Percentiles rank a stretch among this genome's conserved stretches.
Evolutionary conservation across 805 yeast genomes (phyloP).

Genomic region (Ogataea corticis): DNA sequence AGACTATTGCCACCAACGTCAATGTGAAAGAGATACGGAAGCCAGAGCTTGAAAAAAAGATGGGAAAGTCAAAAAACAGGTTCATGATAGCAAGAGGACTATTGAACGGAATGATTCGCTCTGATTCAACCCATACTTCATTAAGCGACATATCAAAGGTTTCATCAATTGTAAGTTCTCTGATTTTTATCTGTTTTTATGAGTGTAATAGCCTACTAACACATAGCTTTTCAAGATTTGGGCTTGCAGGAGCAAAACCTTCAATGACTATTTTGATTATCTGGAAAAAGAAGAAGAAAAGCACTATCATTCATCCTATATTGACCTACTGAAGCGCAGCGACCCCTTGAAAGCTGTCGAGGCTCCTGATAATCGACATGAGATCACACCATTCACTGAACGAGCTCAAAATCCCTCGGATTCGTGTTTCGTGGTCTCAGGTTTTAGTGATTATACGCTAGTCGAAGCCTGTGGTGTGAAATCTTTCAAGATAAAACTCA

Average conservation of each 20-base stretch:
- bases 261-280: constrained; percentile 12
- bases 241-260: constrained; percentile 3
- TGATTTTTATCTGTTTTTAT: too few species aligned
- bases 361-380: too few species aligned
- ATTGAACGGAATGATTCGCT: constrained; percentile 13
- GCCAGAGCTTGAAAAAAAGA: constrained; percentile 2
- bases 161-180: constrained; percentile 18
- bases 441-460: too few species aligned
- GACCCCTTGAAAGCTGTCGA: neutral
- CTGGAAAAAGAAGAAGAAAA: constrained; percentile 9
- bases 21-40: constrained; percentile 1
- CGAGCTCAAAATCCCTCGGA: too few species aligned
- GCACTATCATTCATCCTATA: neutral
- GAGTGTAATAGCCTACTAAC: too few species aligned
- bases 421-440: too few species aligned
- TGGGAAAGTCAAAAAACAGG: constrained; percentile 17
- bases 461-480: constrained; percentile 2
- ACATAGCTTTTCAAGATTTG: too few species aligned
- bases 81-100: constrained; percentile 19
- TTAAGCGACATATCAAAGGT: constrained; percentile 14
- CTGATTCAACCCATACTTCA: neutral
- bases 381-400: too few species aligned
- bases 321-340: neutral
- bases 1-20: neutral
- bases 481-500: constrained; percentile 1